A percentile compares a stretch with the other conserved stretches of the same genome.
phyloP scores from a whole-genome alignment of 495 filamentous ascomycete species.

The Podospora anserina region DNA sequence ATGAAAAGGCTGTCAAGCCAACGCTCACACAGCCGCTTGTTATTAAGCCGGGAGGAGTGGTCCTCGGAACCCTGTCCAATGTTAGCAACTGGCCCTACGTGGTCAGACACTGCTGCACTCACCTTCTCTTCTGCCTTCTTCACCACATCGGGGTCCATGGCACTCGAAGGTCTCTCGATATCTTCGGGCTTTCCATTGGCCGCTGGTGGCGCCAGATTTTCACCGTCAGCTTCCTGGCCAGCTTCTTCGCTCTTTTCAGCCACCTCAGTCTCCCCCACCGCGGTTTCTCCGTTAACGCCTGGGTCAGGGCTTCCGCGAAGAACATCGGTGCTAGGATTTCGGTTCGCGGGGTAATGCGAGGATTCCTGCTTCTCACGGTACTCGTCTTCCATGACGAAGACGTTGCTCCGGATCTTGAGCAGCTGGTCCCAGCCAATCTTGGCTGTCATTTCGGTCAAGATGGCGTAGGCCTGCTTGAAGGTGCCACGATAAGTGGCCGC shows the following conservation, averaged over 20 bases:
- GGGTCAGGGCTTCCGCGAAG: slow-evolving; percentile 64
- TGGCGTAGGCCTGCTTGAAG: slow-evolving; percentile 88
- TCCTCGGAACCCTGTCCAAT: slow-evolving; percentile 39
- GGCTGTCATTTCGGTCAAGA: slow-evolving; percentile 88
- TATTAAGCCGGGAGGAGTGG: slow-evolving; percentile 70
- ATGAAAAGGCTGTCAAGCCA: slow-evolving; percentile 99
- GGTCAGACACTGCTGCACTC: slow-evolving; percentile 30
- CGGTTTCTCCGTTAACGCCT: slow-evolving; percentile 57
- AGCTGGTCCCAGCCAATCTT: slow-evolving; percentile 98
- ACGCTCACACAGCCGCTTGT: slow-evolving; percentile 94
- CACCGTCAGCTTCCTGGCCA: slow-evolving; percentile 26
- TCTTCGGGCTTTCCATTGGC: slow-evolving; percentile 43
- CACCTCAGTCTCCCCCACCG: slow-evolving; percentile 44
- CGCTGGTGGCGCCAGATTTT: slow-evolving; percentile 33
- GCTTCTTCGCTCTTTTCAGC: slow-evolving; percentile 40
- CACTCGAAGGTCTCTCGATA: slow-evolving; percentile 78
- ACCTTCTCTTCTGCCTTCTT: slow-evolving; percentile 85
- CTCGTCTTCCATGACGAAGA: slow-evolving; percentile 99
- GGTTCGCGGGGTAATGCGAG: slow-evolving; percentile 49
- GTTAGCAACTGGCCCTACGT: slow-evolving; percentile 18
- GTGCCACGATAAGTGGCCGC: slow-evolving; percentile 89
- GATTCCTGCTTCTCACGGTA: slow-evolving; percentile 84
- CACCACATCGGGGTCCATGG: slow-evolving; percentile 74
- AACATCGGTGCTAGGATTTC: slow-evolving; percentile 73
- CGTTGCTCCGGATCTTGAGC: slow-evolving; percentile 85